Evolutionary conservation across 2,329 filamentous ascomycete species (phyloP).

Genomic region (Colletotrichum chrysophilum): DNA sequence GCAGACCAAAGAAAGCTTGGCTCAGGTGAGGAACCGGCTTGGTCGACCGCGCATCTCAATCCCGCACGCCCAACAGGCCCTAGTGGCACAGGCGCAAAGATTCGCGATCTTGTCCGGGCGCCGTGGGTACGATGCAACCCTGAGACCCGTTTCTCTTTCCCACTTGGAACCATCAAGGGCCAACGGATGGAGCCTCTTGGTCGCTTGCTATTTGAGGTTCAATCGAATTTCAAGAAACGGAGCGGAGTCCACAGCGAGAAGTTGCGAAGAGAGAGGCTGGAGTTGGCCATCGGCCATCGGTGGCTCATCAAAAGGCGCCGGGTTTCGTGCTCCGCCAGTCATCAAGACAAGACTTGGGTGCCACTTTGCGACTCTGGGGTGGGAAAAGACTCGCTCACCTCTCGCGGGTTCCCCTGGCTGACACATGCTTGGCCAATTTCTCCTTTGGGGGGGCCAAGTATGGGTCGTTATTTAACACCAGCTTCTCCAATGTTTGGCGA

Average conservation of each 20-base stretch:
- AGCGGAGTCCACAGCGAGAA: not conserved
- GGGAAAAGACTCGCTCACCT: not conserved
- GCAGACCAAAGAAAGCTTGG: conserved; percentile 16
- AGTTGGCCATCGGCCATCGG: conserved; percentile 1
- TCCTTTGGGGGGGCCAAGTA: conserved; percentile 16
- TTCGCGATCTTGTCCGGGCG: conserved; percentile 20
- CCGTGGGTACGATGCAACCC: conserved; percentile 19
- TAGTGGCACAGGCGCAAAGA: conserved; percentile 20
- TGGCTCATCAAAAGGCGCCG: conserved; percentile 16
- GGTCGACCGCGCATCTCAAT: conserved; percentile 20
- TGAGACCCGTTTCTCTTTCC: conserved; percentile 1
- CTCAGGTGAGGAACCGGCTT: conserved; percentile 1
- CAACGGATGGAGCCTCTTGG: not conserved
- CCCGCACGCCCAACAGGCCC: conserved; percentile 17
- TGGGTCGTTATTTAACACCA: conserved; percentile 14
- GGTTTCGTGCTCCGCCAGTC: conserved; percentile 11
- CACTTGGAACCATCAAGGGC: not conserved
- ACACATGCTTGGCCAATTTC: conserved; percentile 21
- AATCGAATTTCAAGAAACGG: conserved; percentile 7
- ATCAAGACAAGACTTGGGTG: conserved; percentile 19
- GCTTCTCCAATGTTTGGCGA: conserved; percentile 14
- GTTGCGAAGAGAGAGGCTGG: not conserved
- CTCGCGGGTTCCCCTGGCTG: conserved; percentile 3
- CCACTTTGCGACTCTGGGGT: not conserved
- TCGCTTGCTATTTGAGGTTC: conserved; percentile 20